These are phyloP conservation scores for Sordariomycetes sp. DNA, from an alignment of 2,329 filamentous ascomycete species.

Conservation along the genomic window DNA sequence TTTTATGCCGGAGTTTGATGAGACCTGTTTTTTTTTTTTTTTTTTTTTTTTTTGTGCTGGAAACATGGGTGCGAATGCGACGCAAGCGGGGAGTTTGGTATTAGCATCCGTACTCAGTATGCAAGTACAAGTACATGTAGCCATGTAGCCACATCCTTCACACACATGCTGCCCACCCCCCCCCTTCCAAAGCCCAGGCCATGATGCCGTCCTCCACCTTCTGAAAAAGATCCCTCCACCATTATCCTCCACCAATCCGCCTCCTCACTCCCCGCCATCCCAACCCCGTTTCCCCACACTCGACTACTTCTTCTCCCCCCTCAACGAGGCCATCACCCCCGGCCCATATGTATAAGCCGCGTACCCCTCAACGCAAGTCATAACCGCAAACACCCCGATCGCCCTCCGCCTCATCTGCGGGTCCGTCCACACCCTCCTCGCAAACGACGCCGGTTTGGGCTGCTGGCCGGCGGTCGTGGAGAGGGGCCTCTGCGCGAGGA, in stretches of 20 bases:
- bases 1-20: too few relatives aligned
- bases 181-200: background rate
- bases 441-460: background rate
- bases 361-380: background rate
- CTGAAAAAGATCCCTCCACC: background rate
- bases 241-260: background rate
- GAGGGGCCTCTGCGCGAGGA: background rate
- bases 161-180: too few relatives aligned
- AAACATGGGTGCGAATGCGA: too few relatives aligned
- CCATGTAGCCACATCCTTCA: too few relatives aligned
- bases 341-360: background rate
- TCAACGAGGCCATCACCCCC: background rate
- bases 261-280: background rate
- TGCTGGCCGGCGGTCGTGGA: background rate
- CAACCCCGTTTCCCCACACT: background rate
- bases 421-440: background rate
- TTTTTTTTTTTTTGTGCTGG: too few relatives aligned
- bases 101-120: too few relatives aligned
- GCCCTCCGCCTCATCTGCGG: background rate
- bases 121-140: too few relatives aligned
- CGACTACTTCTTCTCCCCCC: background rate
- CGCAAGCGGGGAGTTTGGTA: too few relatives aligned
- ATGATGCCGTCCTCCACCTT: background rate
- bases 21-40: too few relatives aligned
- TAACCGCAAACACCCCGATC: background rate